phyloP scores from a whole-genome alignment of 2,329 filamentous ascomycete species.

The Teratosphaeria nubilosa region DNA sequence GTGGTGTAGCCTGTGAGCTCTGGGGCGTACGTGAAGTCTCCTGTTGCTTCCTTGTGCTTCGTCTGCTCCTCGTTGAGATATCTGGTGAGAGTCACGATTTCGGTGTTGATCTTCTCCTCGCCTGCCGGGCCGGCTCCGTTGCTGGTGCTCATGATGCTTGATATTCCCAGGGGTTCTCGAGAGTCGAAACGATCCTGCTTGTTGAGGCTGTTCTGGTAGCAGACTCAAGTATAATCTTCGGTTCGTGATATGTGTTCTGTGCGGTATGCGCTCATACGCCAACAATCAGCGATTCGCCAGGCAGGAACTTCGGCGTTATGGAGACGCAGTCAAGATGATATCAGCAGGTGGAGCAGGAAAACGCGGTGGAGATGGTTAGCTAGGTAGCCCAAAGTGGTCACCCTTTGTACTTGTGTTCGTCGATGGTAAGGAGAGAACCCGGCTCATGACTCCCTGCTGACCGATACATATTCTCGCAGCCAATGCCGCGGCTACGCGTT shows the following conservation, averaged over 20 bases:
- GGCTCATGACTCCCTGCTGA: background rate
- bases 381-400: background rate
- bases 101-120: constrained; percentile 78
- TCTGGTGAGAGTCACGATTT: constrained; percentile 90
- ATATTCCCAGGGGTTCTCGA: background rate
- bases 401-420: background rate
- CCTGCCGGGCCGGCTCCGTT: constrained; percentile 41
- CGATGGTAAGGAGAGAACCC: background rate
- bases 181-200: background rate
- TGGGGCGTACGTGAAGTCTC: constrained; percentile 83
- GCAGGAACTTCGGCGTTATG: constrained; percentile 3
- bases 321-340: constrained; percentile 3
- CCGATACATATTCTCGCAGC: background rate
- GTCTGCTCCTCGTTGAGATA: constrained; percentile 93
- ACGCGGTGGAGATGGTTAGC: background rate
- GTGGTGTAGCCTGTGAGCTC: background rate
- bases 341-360: background rate
- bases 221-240: background rate
- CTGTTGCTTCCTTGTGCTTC: constrained; percentile 88
- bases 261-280: background rate
- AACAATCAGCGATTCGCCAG: background rate
- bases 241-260: background rate
- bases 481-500: constrained; percentile 1
- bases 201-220: background rate
- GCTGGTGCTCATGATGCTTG: constrained; percentile 1